These are phyloP conservation scores for Gautieria morchelliformis DNA, from an alignment of 768 basidiomycete species.

Conservation along the genomic window DNA sequence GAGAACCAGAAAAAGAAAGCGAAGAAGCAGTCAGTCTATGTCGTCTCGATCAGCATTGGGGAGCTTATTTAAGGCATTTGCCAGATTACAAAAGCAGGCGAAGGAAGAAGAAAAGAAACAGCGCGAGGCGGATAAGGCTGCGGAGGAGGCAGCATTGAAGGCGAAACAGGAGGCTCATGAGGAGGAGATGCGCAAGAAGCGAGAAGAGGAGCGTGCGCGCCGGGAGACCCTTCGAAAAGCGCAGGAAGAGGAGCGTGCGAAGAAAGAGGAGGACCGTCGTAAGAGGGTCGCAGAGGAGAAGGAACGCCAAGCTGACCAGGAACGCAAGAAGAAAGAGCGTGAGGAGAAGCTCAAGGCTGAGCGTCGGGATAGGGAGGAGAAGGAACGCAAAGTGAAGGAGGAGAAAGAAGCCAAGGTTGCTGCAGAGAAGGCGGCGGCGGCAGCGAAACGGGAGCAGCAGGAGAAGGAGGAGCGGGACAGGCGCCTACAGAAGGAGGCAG, in stretches of 20 bases:
- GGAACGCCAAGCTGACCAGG: slow-evolving; percentile 68
- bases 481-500: slow-evolving; percentile 41
- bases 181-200: slow-evolving; percentile 69
- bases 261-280: slow-evolving; percentile 77
- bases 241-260: slow-evolving; percentile 72
- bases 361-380: slow-evolving; percentile 45
- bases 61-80: slow-evolving; percentile 6
- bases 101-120: slow-evolving; percentile 88
- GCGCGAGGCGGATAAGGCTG: slow-evolving; percentile 77
- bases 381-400: slow-evolving; percentile 53
- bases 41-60: slow-evolving; percentile 1
- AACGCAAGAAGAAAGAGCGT: slow-evolving; percentile 64
- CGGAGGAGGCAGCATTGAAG: slow-evolving; percentile 71
- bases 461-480: slow-evolving; percentile 57
- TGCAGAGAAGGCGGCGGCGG: slow-evolving; percentile 34
- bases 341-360: slow-evolving; percentile 51
- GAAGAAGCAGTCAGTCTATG: slow-evolving; percentile 69
- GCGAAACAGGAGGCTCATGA: slow-evolving; percentile 71
- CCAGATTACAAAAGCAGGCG: slow-evolving; percentile 80
- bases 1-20: slow-evolving; percentile 99
- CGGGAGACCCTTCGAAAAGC: slow-evolving; percentile 70
- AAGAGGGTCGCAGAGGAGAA: slow-evolving; percentile 72
- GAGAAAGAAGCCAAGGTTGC: slow-evolving; percentile 53
- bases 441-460: slow-evolving; percentile 28
- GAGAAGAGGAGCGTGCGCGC: slow-evolving; percentile 77